Evolutionary conservation across 2,329 filamentous ascomycete species (phyloP), one percentile per base, ranked within the genome.

Genomic region (Juglanconis oblonga): DNA sequence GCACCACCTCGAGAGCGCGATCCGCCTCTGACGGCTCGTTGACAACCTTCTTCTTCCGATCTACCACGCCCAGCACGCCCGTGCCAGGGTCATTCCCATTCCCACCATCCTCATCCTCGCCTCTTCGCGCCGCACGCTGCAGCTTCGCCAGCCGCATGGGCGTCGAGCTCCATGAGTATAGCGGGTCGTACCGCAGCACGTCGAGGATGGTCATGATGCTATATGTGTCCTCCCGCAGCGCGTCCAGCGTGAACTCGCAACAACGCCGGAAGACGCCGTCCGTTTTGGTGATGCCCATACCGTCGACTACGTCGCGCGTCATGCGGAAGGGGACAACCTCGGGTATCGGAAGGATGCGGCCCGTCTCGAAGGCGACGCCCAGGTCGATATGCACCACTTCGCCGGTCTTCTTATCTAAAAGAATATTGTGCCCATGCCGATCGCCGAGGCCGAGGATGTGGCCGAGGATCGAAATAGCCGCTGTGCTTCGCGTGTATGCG

Each of bases 171-270:
- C 95, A 99, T 62, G 87, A 95, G 73, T 98, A 96, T 63, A 99
- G 78, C 1, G 95, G 96, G 79, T 99, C 95, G 74, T 97, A 98
- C n/a, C 96, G 89, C 61, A 99, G 79, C 29, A 99, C 96, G 70
- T 99, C 96, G 24, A 99, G 85, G 56, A 99, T 92, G 0, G 95
- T 98, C 93, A 97, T 98, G 77, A 99, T 99, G 49, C 90, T 93
- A 72, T 97, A 96, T 11, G 91, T 91, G 72, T 99, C 95, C 68
- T 96, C 90, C n/a, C 95, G 88, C 40, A 99, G 79, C 1, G 96
- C 93, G 64, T 97, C 92, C 36, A 99, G 85, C 0, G 93, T 98
- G 72, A 98, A 98, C 72, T 99, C 96, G 73, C 95, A 99, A 75
- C 94, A 98, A n/a, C 96, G 87, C 7, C 95, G 86, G 78, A 98